phyloP scores from a whole-genome alignment of 345 rosid species.

The Syzygium oleosum region DNA sequence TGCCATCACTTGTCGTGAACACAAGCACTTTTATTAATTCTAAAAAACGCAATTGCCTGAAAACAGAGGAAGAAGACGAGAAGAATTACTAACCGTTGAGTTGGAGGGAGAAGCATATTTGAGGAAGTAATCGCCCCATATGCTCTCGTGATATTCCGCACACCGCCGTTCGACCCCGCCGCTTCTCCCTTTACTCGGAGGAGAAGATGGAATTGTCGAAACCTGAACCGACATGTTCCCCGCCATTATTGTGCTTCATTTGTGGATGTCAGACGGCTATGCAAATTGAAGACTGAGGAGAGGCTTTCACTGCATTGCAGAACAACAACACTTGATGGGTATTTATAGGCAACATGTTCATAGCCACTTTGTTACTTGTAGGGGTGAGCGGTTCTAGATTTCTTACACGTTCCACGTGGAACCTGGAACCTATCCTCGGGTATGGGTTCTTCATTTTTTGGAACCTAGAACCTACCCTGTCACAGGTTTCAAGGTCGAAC shows the following conservation, averaged over 20 bases:
- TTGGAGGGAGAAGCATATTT: neutral
- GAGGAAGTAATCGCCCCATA: slow-evolving; percentile 20
- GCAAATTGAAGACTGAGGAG: neutral
- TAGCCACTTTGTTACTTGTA: neutral
- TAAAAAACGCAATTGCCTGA: neutral
- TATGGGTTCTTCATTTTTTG: too few relatives aligned
- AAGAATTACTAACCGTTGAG: neutral
- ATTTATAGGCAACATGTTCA: neutral
- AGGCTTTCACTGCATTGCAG: neutral
- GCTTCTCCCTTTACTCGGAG: neutral
- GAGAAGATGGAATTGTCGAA: neutral
- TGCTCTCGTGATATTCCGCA: slow-evolving; percentile 3
- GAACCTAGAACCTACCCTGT: too few relatives aligned
- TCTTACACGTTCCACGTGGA: too few relatives aligned
- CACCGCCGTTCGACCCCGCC: neutral
- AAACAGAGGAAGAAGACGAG: neutral
- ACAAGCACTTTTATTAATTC: neutral
- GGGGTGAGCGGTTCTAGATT: too few relatives aligned
- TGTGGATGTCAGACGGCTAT: neutral
- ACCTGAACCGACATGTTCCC: neutral
- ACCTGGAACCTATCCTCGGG: too few relatives aligned
- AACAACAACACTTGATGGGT: neutral
- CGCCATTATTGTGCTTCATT: neutral
- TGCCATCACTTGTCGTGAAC: neutral
- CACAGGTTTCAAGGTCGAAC: too few relatives aligned